A percentile compares a stretch with the other conserved stretches of the same genome.
Conservation (phyloP, 768 basidiomycete species). For the Dentipellis fragilis region DNA sequence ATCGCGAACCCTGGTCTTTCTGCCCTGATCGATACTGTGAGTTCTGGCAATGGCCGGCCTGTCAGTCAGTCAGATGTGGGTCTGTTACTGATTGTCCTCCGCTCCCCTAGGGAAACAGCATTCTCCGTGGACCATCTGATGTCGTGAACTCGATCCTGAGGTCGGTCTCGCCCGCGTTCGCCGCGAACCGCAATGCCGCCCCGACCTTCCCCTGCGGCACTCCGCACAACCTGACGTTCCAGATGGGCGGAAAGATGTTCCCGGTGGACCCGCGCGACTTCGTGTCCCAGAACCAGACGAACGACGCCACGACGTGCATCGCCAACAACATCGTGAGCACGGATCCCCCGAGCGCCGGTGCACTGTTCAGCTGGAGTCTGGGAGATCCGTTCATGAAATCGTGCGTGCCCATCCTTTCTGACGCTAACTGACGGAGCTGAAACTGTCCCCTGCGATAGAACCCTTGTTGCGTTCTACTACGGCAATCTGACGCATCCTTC, state of each 20-base stretch:
- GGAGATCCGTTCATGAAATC: conserved; percentile 71
- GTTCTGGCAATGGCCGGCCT: not conserved
- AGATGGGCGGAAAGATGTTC: conserved; percentile 34
- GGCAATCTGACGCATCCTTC: conserved; percentile 65
- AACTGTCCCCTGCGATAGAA: conserved; percentile 29
- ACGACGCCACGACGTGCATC: conserved; percentile 8
- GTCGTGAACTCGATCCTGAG: conserved; percentile 6
- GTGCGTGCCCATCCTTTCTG: conserved; percentile 26
- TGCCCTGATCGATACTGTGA: conserved; percentile 66
- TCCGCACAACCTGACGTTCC: conserved; percentile 9
- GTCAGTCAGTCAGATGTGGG: not conserved
- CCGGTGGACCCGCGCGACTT: conserved; percentile 78
- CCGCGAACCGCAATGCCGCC: not conserved
- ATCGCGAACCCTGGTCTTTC: conserved; percentile 26
- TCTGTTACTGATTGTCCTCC: not conserved
- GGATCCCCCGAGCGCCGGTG: conserved; percentile 6
- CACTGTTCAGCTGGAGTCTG: conserved; percentile 58
- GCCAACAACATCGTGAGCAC: conserved; percentile 6
- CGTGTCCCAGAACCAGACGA: conserved; percentile 27
- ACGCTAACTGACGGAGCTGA: not conserved
- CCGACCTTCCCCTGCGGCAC: conserved; percentile 10
- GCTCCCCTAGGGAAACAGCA: conserved; percentile 53
- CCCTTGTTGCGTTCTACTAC: conserved; percentile 58
- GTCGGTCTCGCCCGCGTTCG: conserved; percentile 6
- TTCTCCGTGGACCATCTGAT: conserved; percentile 53